Base-by-base conservation (phyloP, 192 early-diverging fungal genomes). In the Gorgonomyces haynaldii region DNA sequence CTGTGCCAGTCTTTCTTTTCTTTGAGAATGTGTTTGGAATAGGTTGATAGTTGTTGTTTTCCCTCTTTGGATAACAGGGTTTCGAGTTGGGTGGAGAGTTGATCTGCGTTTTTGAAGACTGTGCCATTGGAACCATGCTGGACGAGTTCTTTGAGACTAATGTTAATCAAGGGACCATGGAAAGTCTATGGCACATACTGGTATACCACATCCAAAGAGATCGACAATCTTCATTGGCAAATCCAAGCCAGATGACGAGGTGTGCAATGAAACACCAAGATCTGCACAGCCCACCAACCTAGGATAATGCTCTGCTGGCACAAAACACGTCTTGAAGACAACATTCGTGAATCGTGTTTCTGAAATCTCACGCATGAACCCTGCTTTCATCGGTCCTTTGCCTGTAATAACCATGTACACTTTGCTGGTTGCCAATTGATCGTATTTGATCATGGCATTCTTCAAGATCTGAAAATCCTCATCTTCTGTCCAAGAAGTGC, bases 141-240 rank as follows among this genome's bases (percentile, higher is more conserved):
- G 41, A 28, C 28, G 1, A 56, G 40, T 55, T 43, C 6, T 19
- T 2, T 15, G 40, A 59, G 8, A 2, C 52, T 16, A 16, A 12
- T 31, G 30, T 5, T 16, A 8, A 17, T 29, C 19, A 9, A 5
- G 23, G 8, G 1, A 60, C 51, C 57, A 62, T 31, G 23, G 34
- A 49, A 58, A 62, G 2, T 17, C 32, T 22, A 78, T 57, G 4
- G 91, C 87, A 60, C 83, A 87, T 27, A 90, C 91, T 3, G 94
- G 90, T 10, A 89, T 55, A 2, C 85, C 88, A 61, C 87, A 93
- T 13, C 92, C 94, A 78, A 96, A 91, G 91, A 98, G 91, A 55
- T 98, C 94, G 5, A 96, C 88, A 4, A 96, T 77, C 65, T 98
- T 98, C 94, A 98, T 98, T 4, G 94, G 94, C 53, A 98, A 60